A percentile compares a stretch with the other conserved stretches of the same genome.
Conservation (phyloP, 179 eudicot species). For the Amaranthus tricolor region DNA sequence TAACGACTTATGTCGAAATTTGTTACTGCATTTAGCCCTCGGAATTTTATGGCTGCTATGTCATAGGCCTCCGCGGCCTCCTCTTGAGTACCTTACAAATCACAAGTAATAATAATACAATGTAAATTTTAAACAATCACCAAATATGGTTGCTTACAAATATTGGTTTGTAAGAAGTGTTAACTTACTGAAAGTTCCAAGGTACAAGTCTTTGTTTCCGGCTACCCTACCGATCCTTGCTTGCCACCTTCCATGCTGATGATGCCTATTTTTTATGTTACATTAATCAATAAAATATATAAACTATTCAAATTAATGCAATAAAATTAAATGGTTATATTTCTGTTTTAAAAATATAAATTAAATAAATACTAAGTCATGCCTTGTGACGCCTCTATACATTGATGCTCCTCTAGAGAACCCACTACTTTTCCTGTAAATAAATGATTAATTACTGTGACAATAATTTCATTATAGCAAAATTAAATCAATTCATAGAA, state of each 20-base stretch:
- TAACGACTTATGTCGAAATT: slow-evolving; percentile 41
- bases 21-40: slow-evolving; percentile 39
- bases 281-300: neutral
- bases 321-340: neutral
- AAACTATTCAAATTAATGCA: neutral
- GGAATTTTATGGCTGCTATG: slow-evolving; percentile 40
- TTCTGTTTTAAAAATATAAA: too few species aligned
- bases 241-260: slow-evolving; percentile 94
- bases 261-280: slow-evolving; percentile 49
- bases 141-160: too few species aligned
- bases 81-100: slow-evolving; percentile 34
- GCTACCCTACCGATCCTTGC: slow-evolving; percentile 91
- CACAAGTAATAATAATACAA: neutral
- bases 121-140: neutral
- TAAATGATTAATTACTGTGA: neutral
- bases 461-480: neutral
- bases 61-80: slow-evolving; percentile 42
- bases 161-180: too few species aligned
- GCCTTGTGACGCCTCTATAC: slow-evolving; percentile 91
- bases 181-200: slow-evolving; percentile 77
- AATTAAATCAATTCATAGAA: too few species aligned
- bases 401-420: slow-evolving; percentile 91
- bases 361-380: neutral
- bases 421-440: slow-evolving; percentile 81
- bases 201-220: slow-evolving; percentile 84